Evolutionary conservation across 176 grass and related monocot genomes (phyloP), one percentile per base, ranked within the genome.

Genomic region (Areca catechu): DNA sequence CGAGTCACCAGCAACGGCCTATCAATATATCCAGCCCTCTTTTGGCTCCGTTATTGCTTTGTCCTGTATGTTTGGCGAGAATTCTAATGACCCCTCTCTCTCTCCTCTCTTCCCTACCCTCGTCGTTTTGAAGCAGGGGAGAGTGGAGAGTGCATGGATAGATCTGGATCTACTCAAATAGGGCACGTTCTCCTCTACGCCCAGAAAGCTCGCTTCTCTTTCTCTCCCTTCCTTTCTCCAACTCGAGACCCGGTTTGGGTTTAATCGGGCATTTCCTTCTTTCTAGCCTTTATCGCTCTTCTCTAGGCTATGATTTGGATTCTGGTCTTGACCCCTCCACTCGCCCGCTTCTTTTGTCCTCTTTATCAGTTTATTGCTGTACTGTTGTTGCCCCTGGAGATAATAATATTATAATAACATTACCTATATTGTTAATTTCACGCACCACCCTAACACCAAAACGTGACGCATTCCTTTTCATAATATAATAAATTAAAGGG

Each of bases 161-260:
- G 85, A 76, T 83, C 79, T 69, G 65, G 71, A 83, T 83, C 76
- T 73, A 56, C 66, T 62, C 61, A 50, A 79, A 71, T 71, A 65
- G 64, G 56, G 60, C 74, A 69, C 54, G 24, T 57, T 49, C 21
- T 19, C 63, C 61, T 66, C 61, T 75, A 22, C 72, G 59, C 62
- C 62, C 72, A 58, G 62, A 58, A 75, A 66, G 52, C 47, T 58
- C 34, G 34, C 34, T 43, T 10, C 34, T 43, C 34, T 43, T 12
- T 43, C 34, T 43, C 34, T 43, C 34, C 14, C 34, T 3, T 43
- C 34, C 10, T 43, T 43, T 12, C 34, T 43, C 34, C 34, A 43
- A 43, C 34, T 43, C 10, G 9, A 14, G 27, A 10, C 9, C 34
- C 1, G 2, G 10, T 2, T 14, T 43, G 34, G 34, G 34, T 12